phyloP scores from a whole-genome alignment of 2,329 filamentous ascomycete species.

The Aspergillus sp. region DNA sequence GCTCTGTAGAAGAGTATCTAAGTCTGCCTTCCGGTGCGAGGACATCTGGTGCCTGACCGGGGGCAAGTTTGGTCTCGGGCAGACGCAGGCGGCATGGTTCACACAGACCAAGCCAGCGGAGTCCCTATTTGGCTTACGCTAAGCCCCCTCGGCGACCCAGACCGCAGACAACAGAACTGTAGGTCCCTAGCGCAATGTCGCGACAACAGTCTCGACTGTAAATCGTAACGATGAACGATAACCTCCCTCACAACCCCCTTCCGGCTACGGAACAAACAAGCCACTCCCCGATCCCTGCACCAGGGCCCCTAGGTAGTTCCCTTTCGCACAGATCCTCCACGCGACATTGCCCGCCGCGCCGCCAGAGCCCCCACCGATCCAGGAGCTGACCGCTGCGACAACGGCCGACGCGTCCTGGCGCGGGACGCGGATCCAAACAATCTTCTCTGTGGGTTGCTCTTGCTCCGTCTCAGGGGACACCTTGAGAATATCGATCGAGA shows the following conservation, averaged over 20 bases:
- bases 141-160: too few relatives aligned
- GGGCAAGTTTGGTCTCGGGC: too few relatives aligned
- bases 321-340: conserved; percentile 38
- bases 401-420: conserved; percentile 44
- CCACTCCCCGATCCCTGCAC: conserved; percentile 32
- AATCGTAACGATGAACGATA: neutral
- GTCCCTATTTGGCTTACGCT: too few relatives aligned
- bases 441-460: conserved; percentile 7
- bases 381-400: conserved; percentile 45
- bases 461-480: conserved; percentile 15
- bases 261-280: conserved; percentile 28
- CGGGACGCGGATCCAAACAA: conserved; percentile 45
- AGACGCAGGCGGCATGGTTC: too few relatives aligned
- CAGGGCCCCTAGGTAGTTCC: conserved; percentile 35
- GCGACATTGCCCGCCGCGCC: conserved; percentile 26
- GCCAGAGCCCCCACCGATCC: conserved; percentile 34
- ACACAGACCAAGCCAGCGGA: too few relatives aligned
- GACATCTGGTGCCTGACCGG: too few relatives aligned
- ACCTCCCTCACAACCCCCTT: neutral
- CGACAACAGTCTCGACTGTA: too few relatives aligned
- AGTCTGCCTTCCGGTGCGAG: too few relatives aligned
- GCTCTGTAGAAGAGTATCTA: too few relatives aligned
- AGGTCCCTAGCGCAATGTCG: too few relatives aligned
- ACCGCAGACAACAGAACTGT: too few relatives aligned
- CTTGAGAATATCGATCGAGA: conserved; percentile 48